phyloP scores from a whole-genome alignment of 495 filamentous ascomycete species.

The Sordaria brevicollis region DNA sequence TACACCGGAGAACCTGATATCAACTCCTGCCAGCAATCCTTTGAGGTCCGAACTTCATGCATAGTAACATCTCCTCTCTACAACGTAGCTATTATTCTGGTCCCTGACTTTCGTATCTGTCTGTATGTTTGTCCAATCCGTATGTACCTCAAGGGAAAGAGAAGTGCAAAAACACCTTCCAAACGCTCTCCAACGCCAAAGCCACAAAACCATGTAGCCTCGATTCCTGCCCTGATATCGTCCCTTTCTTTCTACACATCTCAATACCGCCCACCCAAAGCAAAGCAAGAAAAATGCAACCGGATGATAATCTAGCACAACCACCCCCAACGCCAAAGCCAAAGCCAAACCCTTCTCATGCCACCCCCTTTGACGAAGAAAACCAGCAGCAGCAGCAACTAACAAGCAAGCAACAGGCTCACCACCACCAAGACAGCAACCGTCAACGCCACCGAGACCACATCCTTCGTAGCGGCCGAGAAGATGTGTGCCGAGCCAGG shows the following conservation, averaged over 20 bases:
- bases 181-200: neutral
- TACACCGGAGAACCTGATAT: neutral
- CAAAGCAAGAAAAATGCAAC: neutral
- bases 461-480: conserved; percentile 10
- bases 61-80: neutral
- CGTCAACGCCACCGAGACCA: conserved; percentile 11
- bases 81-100: neutral
- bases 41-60: neutral
- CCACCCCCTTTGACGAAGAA: neutral
- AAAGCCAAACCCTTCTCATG: neutral
- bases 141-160: neutral
- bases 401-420: neutral
- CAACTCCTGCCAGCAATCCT: neutral
- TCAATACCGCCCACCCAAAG: neutral
- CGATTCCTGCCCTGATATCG: neutral
- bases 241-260: neutral
- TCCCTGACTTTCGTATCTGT: neutral
- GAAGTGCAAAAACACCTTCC: neutral
- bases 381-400: neutral
- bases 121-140: neutral
- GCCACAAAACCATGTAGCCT: neutral
- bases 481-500: conserved; percentile 31
- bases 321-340: neutral
- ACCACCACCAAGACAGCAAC: conserved; percentile 6
- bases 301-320: neutral